Percentiles rank a stretch among this genome's conserved stretches.
Evolutionary conservation across 331 rosid species (phyloP).

Genomic region (Acacia concinna): DNA sequence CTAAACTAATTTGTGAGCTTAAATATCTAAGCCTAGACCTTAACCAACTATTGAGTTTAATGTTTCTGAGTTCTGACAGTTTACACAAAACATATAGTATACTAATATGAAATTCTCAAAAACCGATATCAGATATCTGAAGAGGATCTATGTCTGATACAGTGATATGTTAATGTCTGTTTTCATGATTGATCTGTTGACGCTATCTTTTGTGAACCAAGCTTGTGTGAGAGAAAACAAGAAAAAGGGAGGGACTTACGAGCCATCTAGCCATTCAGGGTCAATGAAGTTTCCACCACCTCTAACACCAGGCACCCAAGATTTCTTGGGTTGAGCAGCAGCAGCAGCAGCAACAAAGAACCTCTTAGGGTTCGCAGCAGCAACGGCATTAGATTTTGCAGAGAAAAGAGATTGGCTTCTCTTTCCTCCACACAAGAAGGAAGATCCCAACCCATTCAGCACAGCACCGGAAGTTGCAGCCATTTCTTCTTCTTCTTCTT

Average conservation of each 20-base stretch:
- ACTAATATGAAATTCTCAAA: not conserved
- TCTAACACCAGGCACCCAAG: constrained; percentile 85
- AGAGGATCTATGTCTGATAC: not conserved
- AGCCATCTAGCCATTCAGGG: constrained; percentile 99
- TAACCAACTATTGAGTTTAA: not conserved
- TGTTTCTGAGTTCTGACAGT: not conserved
- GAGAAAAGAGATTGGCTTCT: constrained; percentile 64
- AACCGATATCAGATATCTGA: not conserved
- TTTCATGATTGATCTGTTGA: not conserved
- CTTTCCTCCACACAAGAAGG: constrained; percentile 81
- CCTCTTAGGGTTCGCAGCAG: constrained; percentile 42
- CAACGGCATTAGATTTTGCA: constrained; percentile 33
- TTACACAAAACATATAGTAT: not conserved
- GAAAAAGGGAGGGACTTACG: constrained; percentile 56
- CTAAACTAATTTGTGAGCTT: not conserved
- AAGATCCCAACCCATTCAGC: constrained; percentile 74
- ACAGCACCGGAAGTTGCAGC: constrained; percentile 92
- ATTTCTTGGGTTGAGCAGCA: constrained; percentile 70
- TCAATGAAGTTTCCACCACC: constrained; percentile 71
- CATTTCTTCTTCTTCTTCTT: constrained; percentile 41
- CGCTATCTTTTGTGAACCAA: not conserved
- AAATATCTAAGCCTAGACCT: not conserved
- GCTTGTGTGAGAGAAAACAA: not conserved
- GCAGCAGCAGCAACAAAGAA: constrained; percentile 65
- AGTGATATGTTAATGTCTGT: not conserved